A percentile compares a stretch with the other conserved stretches of the same genome.
phyloP scores from a whole-genome alignment of 192 early-diverging fungal genomes.

The Coemansia sp. region DNA sequence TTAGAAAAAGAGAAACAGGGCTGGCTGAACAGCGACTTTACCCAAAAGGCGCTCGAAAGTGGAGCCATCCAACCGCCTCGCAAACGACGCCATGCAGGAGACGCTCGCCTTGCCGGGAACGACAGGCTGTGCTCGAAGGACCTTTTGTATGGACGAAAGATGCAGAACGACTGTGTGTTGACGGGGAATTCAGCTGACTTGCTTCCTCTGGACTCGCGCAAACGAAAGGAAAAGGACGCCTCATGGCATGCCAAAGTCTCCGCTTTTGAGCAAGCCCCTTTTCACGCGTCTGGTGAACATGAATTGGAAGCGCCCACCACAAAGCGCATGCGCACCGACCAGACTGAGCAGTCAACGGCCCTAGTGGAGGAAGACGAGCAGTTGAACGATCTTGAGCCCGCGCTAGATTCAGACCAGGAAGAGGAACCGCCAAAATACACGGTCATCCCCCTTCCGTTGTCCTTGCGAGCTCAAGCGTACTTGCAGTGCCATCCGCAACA shows the following conservation, averaged over 20 bases:
- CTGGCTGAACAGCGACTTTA: not conserved
- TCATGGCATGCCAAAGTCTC: not conserved
- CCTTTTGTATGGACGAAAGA: slow-evolving; percentile 3
- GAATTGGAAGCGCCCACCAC: not conserved
- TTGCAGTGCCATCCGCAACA: not conserved
- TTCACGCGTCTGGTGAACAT: not conserved
- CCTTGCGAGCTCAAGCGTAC: not conserved
- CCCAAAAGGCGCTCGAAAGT: not conserved
- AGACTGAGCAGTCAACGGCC: not conserved
- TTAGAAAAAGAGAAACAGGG: not conserved
- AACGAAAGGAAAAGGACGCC: slow-evolving; percentile 12
- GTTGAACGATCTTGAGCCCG: not conserved
- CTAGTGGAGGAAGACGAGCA: not conserved
- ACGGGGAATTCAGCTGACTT: not conserved
- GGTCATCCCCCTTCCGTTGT: not conserved
- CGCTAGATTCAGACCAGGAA: not conserved
- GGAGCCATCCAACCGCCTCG: not conserved
- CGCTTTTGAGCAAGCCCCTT: not conserved
- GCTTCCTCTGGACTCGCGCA: slow-evolving; percentile 1
- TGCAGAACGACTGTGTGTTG: not conserved
- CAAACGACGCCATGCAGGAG: slow-evolving; percentile 4
- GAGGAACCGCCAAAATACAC: not conserved
- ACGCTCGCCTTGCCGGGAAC: not conserved
- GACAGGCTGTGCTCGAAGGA: not conserved
- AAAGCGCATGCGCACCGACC: not conserved